phyloP scores from a whole-genome alignment of 768 basidiomycete species.

The Amanita phalloides region DNA sequence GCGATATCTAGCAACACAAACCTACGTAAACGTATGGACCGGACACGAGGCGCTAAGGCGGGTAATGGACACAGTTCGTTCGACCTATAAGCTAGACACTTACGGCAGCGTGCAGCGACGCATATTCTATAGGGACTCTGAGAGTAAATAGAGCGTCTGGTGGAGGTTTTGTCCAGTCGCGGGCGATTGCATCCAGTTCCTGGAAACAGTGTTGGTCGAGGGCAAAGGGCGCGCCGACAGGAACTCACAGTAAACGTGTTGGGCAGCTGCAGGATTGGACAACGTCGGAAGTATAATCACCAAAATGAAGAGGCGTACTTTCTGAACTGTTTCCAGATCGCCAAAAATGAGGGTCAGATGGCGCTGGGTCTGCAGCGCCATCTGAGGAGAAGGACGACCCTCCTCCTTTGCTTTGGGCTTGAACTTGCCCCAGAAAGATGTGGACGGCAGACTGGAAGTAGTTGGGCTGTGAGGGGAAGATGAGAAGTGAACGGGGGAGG shows the following conservation, averaged over 20 bases:
- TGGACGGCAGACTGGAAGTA: conserved; percentile 46
- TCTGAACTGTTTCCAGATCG: conserved; percentile 80
- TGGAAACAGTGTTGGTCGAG: conserved; percentile 17
- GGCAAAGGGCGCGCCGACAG: background rate
- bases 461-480: conserved; percentile 44
- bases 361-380: conserved; percentile 65
- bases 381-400: conserved; percentile 31
- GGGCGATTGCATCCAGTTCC: conserved; percentile 74
- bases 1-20: conserved; percentile 7
- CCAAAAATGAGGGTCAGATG: conserved; percentile 74
- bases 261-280: conserved; percentile 42
- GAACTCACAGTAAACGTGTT: conserved; percentile 49
- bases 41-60: conserved; percentile 57
- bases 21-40: conserved; percentile 79
- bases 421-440: conserved; percentile 56
- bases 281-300: conserved; percentile 9
- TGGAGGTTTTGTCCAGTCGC: conserved; percentile 82
- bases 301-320: conserved; percentile 28
- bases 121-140: conserved; percentile 81
- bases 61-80: conserved; percentile 13
- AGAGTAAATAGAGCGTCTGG: conserved; percentile 67
- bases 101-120: conserved; percentile 76
- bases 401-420: conserved; percentile 62
- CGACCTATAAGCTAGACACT: conserved; percentile 17
- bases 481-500: conserved; percentile 17